Evolutionary conservation across 345 rosid genomes (phyloP).

Genomic region (Rhodomyrtus tomentosa): DNA sequence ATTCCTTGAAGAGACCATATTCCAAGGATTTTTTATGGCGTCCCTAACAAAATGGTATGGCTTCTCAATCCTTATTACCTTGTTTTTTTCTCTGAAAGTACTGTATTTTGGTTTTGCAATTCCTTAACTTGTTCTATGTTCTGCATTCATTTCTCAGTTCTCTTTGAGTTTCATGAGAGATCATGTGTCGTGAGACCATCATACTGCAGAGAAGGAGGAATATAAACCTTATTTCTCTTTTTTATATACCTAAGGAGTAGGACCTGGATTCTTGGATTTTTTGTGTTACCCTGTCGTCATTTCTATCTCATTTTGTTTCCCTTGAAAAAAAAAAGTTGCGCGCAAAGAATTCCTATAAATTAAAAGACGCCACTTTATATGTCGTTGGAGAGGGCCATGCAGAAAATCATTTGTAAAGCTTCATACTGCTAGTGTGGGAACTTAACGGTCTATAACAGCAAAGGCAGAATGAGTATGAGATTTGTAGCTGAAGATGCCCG

Average conservation of each 20-base stretch:
- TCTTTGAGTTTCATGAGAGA: neutral
- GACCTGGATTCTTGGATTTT: neutral
- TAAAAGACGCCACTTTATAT: neutral
- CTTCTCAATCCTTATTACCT: neutral
- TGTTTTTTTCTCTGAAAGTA: neutral
- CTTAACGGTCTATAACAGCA: neutral
- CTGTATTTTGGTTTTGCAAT: neutral
- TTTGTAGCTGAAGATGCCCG: neutral
- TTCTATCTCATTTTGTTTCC: neutral
- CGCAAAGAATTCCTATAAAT: neutral
- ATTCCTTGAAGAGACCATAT: constrained; percentile 82
- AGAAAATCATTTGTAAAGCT: neutral
- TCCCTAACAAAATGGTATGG: constrained; percentile 84
- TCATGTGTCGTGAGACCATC: neutral
- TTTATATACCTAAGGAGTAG: neutral
- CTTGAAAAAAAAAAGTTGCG: neutral
- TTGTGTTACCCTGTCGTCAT: neutral
- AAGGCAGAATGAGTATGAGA: neutral
- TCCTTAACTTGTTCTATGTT: neutral
- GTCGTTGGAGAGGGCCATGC: neutral
- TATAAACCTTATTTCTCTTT: neutral
- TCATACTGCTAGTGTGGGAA: neutral
- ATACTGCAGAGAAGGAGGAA: neutral
- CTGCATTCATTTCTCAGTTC: neutral
- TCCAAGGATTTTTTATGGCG: constrained; percentile 93